phyloP scores from a whole-genome alignment of 2,329 filamentous ascomycete species.

The Aspergillus pseudonomiae region DNA sequence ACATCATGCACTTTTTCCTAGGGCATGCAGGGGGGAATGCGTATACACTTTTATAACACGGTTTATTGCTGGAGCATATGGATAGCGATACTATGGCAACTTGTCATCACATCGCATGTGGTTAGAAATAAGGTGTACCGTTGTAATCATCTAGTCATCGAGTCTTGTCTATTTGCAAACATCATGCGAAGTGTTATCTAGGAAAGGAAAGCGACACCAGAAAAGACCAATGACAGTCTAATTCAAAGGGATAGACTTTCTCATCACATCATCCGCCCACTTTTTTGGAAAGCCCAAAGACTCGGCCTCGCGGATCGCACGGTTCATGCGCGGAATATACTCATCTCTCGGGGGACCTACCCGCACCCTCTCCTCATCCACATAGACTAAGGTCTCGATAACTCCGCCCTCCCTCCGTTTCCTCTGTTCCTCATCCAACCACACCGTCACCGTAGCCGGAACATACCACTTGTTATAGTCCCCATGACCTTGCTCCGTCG shows the following conservation, averaged over 20 bases:
- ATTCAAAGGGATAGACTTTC: conserved; percentile 38
- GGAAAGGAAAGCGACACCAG: not conserved
- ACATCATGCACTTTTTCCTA: not conserved
- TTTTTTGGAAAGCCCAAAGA: conserved; percentile 35
- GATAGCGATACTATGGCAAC: not conserved
- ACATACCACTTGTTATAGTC: conserved; percentile 45
- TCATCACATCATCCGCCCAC: conserved; percentile 45
- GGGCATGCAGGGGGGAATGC: not conserved
- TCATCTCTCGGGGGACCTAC: conserved; percentile 38
- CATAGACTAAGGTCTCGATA: conserved; percentile 42
- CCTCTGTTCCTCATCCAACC: conserved; percentile 31
- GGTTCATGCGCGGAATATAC: conserved; percentile 48
- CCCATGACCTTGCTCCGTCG: conserved; percentile 36
- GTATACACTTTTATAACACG: not conserved
- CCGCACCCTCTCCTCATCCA: conserved; percentile 43
- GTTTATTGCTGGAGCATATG: not conserved
- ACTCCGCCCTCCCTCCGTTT: conserved; percentile 11
- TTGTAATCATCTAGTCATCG: not conserved
- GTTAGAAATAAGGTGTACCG: not conserved
- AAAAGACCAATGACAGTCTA: conserved; percentile 2
- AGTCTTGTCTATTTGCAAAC: not conserved
- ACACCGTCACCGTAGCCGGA: conserved; percentile 31
- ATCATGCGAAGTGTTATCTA: not conserved
- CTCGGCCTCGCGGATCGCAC: conserved; percentile 44
- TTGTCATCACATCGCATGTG: not conserved